Base-by-base conservation (phyloP, 2,329 filamentous ascomycete species). In the Aureobasidium sp. region DNA sequence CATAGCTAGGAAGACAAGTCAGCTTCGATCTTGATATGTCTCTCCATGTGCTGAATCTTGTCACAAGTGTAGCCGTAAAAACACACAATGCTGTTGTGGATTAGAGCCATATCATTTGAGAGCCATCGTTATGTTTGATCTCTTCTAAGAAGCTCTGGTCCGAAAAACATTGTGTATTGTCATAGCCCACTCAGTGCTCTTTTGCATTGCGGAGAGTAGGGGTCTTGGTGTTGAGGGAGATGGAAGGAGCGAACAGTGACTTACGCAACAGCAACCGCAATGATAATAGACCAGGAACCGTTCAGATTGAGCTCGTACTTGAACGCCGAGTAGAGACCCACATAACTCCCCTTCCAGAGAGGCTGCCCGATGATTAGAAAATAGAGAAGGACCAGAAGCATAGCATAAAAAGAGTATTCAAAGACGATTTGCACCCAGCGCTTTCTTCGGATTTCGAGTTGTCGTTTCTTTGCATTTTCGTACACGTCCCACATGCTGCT, bases 281-380 rank as follows among this genome's bases (percentile, higher is more conserved):
- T 68, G 15, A 70, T 69, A 60, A 78, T 75, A 23, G 71, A 70
- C 58, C 58, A 60, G 13, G 58, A 40, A 13, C 58, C 75, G n/a
- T 68, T 64, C 38, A 77, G 45, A 29, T 74, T 71, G 43, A 76
- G 74, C 54, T 75, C 75, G 33, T 71, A 70, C 43, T 66, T 65
- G 25, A 77, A 70, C 17, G 74, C 64, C 67, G 69, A 74, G 61
- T 75, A 78, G 31, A 77, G 49, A n/a, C 49, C 43, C 72, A 72
- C 77, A 64, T 70, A 77, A 9, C 72, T 70, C 5, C 77, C 77
- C 4, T 73, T 73, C 77, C 77, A 79, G 4, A 79, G 62, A 1
- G 77, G 77, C 57, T 74, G 61, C 8, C 77, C 77, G 13, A 79
- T 66, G 1, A 79, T 67, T n/a, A 78, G 73, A 21, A 79, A 77